Evolutionary conservation across 257 asterid genomes (phyloP), one percentile per base, ranked within the genome.

Genomic region (Nicotiana paniculata): DNA sequence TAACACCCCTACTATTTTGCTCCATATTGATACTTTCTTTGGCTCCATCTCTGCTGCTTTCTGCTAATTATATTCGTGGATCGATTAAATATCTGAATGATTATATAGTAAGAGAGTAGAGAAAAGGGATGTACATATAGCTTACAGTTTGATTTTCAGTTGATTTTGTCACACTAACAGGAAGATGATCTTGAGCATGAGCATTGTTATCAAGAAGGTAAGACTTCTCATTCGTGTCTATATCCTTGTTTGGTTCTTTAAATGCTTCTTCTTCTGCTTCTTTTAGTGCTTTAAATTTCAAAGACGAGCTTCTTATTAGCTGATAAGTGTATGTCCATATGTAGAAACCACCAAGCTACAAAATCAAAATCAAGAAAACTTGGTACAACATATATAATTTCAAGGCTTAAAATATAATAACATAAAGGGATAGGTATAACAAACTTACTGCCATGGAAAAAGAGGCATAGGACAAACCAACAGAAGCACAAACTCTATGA

Each of bases 271-370:
- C 88, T 2, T 59, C 88, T 1, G 59, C 88, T 55, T 76, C 86
- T 48, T 84, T 33, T 67, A 76, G 51, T 21, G 90, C 87, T 72
- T 81, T 83, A 18, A 88, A 86, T 64, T 77, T 86, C 4, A 37
- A 64, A 4, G 90, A 89, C 1, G 97, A 87, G 15, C 85, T 86
- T 84, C 88, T 81, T 81, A 92, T 89, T 58, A 92, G 84, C 86
- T 91, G 87, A 85, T 89, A 91, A 1, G 89, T 86, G 77, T 81
- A 89, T 26, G 97, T 92, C 97, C 97, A 92, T 81, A 91, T 89
- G 97, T 85, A 92, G 90, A 92, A 88, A 6, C 92, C 88, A 17
- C 97, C 97, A 57, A 91, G 91, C 97, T 93, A 86, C 24, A 21
- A 21, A 21, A 21, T 1, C 46, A 6, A 85, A 70, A 46, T 16